Evolutionary conservation across 306 rosid genomes (phyloP), one percentile per base, ranked within the genome.

Genomic region (Glycine soja): DNA sequence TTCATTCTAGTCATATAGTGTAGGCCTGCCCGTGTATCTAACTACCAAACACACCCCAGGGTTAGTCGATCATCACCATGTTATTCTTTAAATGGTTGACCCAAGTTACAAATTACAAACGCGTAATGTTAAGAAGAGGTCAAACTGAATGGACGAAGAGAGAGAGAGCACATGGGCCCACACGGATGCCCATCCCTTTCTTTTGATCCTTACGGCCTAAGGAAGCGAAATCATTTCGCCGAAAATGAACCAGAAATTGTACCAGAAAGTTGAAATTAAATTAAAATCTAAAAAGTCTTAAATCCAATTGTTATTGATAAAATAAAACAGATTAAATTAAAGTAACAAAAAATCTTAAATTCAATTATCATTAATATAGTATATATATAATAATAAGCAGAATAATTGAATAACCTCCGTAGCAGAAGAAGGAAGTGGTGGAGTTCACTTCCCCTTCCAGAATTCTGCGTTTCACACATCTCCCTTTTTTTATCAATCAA

Each of bases 231-330:
- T 36, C 40, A 36, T 36, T 36, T 4, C 43, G 43, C 43, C 43
- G 43, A 38, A 5, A 75, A 38, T 3, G 82, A 82, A 4, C 68
- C 14, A 12, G 77, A 61, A 82, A 32, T 7, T 6, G 34, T 18
- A 38, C 46, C 9, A 74, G 78, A 70, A 51, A 72, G 57, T 15
- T 0, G 38, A 40, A 74, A 74, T 42, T 16, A 40, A 18, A 40
- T 10, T 10, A 57, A 15, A 18, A 16, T 16, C 1, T 38, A n/a
- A 48, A 53, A 9, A 14, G 5, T 48, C 47, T 40, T 43, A 56
- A 54, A 34, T 34, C n/a, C n/a, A n/a, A n/a, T n/a, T n/a, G 3
- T 34, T 34, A 34, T 34, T 34, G 38, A 34, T 34, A 34, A 34
- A 34, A 34, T 34, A 34, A 34, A 34, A 34, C 38, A 34, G 38